A percentile compares a stretch with the other conserved stretches of the same genome.
These are phyloP conservation scores for Mycena citricolor DNA, from an alignment of 1,284 basidiomycete species.

Conservation along the genomic window DNA sequence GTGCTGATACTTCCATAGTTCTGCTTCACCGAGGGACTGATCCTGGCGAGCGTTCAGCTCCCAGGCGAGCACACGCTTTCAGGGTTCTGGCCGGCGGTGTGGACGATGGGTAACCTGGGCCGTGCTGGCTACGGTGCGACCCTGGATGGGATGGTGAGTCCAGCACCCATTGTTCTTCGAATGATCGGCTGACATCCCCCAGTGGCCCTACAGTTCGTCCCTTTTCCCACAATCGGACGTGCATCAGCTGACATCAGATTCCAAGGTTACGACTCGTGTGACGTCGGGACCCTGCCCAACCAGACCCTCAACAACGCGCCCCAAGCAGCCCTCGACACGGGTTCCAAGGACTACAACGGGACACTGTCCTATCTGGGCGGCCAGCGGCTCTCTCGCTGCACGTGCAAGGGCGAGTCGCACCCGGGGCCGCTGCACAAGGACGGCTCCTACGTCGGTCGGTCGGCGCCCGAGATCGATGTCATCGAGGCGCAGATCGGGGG, in stretches of 20 bases:
- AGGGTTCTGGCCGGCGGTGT: slow-evolving; percentile 39
- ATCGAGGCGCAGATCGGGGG: slow-evolving; percentile 54
- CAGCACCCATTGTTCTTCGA: background rate
- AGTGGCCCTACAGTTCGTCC: no score
- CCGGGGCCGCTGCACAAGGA: slow-evolving; percentile 70
- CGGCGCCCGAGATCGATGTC: slow-evolving; percentile 86
- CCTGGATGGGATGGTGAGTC: slow-evolving; percentile 36
- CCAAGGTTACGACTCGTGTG: slow-evolving; percentile 56
- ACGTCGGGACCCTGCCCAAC: slow-evolving; percentile 82
- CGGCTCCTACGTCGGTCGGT: slow-evolving; percentile 67
- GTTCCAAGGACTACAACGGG: slow-evolving; percentile 22
- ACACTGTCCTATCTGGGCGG: slow-evolving; percentile 72
- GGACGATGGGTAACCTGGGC: slow-evolving; percentile 23
- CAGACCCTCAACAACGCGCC: slow-evolving; percentile 61
- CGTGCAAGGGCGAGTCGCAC: slow-evolving; percentile 70
- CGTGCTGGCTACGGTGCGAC: slow-evolving; percentile 33
- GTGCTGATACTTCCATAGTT: background rate
- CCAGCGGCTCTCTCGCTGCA: slow-evolving; percentile 73
- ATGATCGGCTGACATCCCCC: background rate
- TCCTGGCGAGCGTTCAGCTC: slow-evolving; percentile 70
- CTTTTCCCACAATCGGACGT: no score
- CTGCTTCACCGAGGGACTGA: slow-evolving; percentile 57
- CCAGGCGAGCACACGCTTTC: slow-evolving; percentile 70
- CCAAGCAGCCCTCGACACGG: slow-evolving; percentile 42
- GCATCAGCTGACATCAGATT: slow-evolving; percentile 4